These are phyloP conservation scores for Trapa incisa DNA, from an alignment of 345 rosid species.

Conservation along the genomic window DNA sequence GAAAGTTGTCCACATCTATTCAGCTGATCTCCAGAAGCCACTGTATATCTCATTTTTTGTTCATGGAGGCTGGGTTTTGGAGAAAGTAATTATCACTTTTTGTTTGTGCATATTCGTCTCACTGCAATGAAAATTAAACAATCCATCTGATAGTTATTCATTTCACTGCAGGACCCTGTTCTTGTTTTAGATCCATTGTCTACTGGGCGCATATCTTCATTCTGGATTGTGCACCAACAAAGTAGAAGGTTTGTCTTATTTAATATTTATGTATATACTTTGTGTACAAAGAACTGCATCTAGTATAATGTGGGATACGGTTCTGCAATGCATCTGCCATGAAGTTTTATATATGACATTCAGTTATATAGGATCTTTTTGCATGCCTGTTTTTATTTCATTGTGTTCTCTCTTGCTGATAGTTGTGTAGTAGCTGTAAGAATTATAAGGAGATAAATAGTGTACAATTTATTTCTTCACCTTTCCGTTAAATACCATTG, in stretches of 20 bases:
- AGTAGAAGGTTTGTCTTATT: constrained; percentile 59
- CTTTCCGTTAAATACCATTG: not conserved
- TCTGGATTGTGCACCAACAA: constrained; percentile 92
- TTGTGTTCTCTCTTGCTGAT: not conserved
- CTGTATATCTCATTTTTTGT: constrained; percentile 60
- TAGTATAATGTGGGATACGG: not conserved
- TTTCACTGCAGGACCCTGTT: constrained; percentile 57
- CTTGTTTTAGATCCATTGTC: constrained; percentile 72
- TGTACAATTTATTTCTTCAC: not conserved
- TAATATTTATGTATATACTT: not conserved
- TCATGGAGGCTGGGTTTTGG: constrained; percentile 88
- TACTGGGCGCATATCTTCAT: constrained; percentile 55
- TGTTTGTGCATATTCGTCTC: not conserved
- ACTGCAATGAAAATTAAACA: not conserved
- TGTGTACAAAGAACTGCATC: not conserved
- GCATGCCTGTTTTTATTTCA: not conserved
- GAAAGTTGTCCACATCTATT: constrained; percentile 45
- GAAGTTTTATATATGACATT: not conserved
- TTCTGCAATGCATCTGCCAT: not conserved
- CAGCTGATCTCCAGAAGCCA: constrained; percentile 64
- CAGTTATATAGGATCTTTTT: not conserved
- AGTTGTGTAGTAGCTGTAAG: not conserved
- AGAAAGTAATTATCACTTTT: constrained; percentile 44
- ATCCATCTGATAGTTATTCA: constrained; percentile 5
- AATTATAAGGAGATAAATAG: not conserved